A percentile compares a stretch with the other conserved stretches of the same genome.
Evolutionary conservation across 1,284 basidiomycete species (phyloP).

Genomic region (Limonomyces culmigenus): DNA sequence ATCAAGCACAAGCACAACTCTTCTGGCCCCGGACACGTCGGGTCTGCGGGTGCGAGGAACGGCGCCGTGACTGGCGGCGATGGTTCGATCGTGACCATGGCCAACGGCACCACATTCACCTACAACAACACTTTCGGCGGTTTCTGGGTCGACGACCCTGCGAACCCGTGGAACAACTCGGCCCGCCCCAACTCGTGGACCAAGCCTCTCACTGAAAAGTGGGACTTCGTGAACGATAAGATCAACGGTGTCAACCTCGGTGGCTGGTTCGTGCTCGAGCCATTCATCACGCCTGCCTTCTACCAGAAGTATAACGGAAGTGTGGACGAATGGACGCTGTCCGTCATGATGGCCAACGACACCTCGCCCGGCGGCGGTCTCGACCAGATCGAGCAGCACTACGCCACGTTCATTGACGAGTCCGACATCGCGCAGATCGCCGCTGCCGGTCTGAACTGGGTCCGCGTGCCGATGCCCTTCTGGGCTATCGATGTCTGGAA

Average conservation of each 20-base stretch:
- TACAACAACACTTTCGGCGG: slow-evolving; percentile 59
- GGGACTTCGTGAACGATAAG: slow-evolving; percentile 63
- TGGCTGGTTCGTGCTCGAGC: slow-evolving; percentile 71
- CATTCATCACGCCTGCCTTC: slow-evolving; percentile 77
- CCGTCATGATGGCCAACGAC: slow-evolving; percentile 45
- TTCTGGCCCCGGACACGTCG: too few species aligned
- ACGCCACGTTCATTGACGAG: slow-evolving; percentile 74
- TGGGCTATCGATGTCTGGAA: slow-evolving; percentile 79
- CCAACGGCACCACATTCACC: slow-evolving; percentile 48
- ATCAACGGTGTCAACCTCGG: slow-evolving; percentile 64
- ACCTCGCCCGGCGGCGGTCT: slow-evolving; percentile 41
- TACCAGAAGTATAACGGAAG: slow-evolving; percentile 62
- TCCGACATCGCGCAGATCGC: slow-evolving; percentile 58
- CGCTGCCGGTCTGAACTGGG: slow-evolving; percentile 67
- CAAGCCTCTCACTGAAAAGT: slow-evolving; percentile 70
- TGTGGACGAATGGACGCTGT: slow-evolving; percentile 81
- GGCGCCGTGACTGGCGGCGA: slow-evolving; percentile 42
- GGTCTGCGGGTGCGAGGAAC: too few species aligned
- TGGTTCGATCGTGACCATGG: slow-evolving; percentile 46
- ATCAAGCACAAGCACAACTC: too few species aligned
- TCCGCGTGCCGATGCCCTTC: slow-evolving; percentile 78
- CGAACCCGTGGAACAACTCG: slow-evolving; percentile 67
- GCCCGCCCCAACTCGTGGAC: slow-evolving; percentile 72
- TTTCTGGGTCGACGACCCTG: slow-evolving; percentile 42
- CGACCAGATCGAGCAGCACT: slow-evolving; percentile 47